phyloP scores from a whole-genome alignment of 2,329 filamentous ascomycete genomes.

The Plenodomus biglobosus region DNA sequence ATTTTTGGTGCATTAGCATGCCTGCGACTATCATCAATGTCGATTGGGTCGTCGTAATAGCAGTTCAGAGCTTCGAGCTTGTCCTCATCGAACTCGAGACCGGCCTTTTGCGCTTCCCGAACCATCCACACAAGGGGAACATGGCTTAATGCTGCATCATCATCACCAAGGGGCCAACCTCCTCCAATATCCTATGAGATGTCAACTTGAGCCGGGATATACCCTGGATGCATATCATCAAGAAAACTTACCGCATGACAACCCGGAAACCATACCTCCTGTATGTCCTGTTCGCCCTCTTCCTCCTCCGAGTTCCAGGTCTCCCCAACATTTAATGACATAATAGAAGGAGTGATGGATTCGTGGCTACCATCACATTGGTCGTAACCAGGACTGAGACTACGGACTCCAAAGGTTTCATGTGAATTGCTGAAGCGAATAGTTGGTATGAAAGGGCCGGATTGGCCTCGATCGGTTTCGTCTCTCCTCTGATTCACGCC shows the following conservation, averaged over 20 bases:
- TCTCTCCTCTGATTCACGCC: conserved; percentile 11
- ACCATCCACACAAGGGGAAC: conserved; percentile 73
- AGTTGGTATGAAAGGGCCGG: conserved; percentile 24
- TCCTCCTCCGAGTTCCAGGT: conserved; percentile 35
- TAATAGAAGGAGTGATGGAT: conserved; percentile 32
- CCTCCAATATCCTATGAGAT: conserved; percentile 66
- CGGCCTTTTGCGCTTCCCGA: conserved; percentile 63
- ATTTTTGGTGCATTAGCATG: conserved; percentile 33
- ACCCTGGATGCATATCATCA: not conserved
- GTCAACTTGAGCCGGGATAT: conserved; percentile 10
- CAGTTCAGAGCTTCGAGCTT: conserved; percentile 70
- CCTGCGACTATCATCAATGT: not conserved
- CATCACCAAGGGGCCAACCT: conserved; percentile 65
- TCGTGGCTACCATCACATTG: conserved; percentile 11
- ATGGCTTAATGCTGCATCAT: conserved; percentile 63
- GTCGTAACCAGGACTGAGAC: conserved; percentile 34
- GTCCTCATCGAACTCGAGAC: conserved; percentile 68
- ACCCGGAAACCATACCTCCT: conserved; percentile 80
- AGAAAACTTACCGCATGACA: conserved; percentile 60
- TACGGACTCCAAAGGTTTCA: conserved; percentile 39
- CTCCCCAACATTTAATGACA: conserved; percentile 32
- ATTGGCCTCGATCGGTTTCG: conserved; percentile 20
- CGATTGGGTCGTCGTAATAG: conserved; percentile 47
- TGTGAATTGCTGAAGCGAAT: conserved; percentile 37
- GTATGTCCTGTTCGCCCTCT: conserved; percentile 66